Evolutionary conservation across 768 basidiomycete genomes (phyloP), one percentile per base, ranked within the genome.

Genomic region (Cystofilobasidium macerans): DNA sequence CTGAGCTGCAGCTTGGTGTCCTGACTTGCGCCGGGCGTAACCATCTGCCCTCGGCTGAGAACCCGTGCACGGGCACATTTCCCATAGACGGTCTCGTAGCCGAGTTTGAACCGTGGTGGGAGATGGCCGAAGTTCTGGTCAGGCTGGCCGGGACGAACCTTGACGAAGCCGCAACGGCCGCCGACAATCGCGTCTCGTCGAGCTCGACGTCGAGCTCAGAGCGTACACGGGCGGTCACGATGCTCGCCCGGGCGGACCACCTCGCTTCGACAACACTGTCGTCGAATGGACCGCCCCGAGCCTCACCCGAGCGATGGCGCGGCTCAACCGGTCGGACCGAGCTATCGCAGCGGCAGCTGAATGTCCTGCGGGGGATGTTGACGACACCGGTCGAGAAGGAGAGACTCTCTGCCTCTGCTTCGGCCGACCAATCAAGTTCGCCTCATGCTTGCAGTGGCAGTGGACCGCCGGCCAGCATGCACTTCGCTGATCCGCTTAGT

Each of bases 41-140:
- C n/a, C n/a, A n/a, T n/a, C n/a, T n/a, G n/a, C n/a, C n/a, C n/a
- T n/a, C n/a, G n/a, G n/a, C n/a, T n/a, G n/a, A n/a, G n/a, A n/a
- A n/a, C n/a, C n/a, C n/a, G n/a, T n/a, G n/a, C n/a, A n/a, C n/a
- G n/a, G n/a, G n/a, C n/a, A n/a, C n/a, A n/a, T n/a, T n/a, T n/a
- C n/a, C n/a, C n/a, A n/a, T n/a, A n/a, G n/a, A n/a, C n/a, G n/a
- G n/a, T n/a, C n/a, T 72, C 62, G 70, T 71, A 36, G 33, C 64
- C 36, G 51, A 67, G 30, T 72, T 63, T 58, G 33, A 40, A 8
- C 43, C 40, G 2, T 71, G 69, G 67, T 72, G 72, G 72, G 72
- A 72, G 62, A 70, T 70, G 60, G 70, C 70, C 1, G 64, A 67
- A 14, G 69, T 70, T 2, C 67, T 72, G 16, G 62, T 71, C 68